phyloP scores from a whole-genome alignment of 2,329 filamentous ascomycete species.

The Stachybotrys echinatus region DNA sequence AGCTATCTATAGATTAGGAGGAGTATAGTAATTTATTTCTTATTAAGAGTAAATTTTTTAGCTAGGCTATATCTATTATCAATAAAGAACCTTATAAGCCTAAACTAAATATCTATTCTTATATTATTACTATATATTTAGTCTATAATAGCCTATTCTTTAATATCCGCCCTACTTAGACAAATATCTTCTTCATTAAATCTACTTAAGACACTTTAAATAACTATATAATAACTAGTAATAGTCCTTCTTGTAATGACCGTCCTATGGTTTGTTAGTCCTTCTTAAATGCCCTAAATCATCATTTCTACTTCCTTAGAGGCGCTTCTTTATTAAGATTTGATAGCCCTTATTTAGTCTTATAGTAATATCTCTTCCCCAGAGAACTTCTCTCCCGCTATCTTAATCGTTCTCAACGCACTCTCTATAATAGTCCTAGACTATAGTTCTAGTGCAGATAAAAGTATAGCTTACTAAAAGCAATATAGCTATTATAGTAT shows the following conservation, averaged over 20 bases:
- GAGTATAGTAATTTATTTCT: slow-evolving; percentile 2
- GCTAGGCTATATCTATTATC: slow-evolving; percentile 1
- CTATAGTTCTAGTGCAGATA: neutral
- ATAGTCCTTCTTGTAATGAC: neutral
- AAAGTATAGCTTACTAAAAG: neutral
- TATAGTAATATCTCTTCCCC: slow-evolving; percentile 1
- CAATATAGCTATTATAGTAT: neutral
- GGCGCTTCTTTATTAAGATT: slow-evolving; percentile 6
- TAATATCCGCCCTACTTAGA: neutral
- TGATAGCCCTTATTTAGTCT: slow-evolving; percentile 4
- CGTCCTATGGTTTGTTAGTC: neutral
- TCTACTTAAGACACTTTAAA: neutral
- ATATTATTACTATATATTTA: neutral
- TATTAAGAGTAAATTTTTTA: neutral
- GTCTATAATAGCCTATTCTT: neutral
- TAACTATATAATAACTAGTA: neutral
- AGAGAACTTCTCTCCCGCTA: slow-evolving; percentile 1
- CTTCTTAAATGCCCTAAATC: slow-evolving; percentile 5
- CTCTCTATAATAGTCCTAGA: neutral
- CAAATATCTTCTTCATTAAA: slow-evolving; percentile 1
- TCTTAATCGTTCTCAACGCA: neutral
- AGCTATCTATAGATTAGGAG: slow-evolving; percentile 6
- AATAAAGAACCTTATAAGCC: slow-evolving; percentile 3
- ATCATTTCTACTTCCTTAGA: slow-evolving; percentile 4
- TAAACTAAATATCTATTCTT: neutral